Percentiles rank a stretch among this genome's conserved stretches.
phyloP scores from a whole-genome alignment of 2,329 filamentous ascomycete species.

The Microdochium bolleyi region DNA sequence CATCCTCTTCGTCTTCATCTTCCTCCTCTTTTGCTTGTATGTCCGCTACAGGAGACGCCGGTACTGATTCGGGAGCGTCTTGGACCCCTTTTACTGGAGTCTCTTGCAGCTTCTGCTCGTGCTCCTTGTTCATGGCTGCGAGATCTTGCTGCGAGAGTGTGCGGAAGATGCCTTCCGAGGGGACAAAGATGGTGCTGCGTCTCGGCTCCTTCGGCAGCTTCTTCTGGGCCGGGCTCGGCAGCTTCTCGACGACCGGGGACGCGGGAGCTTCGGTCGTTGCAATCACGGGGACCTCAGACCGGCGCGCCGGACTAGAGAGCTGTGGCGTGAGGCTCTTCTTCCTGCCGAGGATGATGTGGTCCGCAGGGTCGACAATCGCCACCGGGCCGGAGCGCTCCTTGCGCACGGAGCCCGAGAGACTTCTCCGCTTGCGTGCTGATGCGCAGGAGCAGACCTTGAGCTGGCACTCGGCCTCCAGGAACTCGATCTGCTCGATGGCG shows the following conservation, averaged over 20 bases:
- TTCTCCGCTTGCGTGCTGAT: conserved; percentile 23
- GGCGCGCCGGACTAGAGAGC: neutral
- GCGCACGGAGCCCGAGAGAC: conserved; percentile 20
- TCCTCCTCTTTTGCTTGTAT: conserved; percentile 3
- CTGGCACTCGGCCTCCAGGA: conserved; percentile 66
- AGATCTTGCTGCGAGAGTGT: conserved; percentile 48
- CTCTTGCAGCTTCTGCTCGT: neutral
- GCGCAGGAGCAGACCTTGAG: conserved; percentile 59
- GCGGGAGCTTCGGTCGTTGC: conserved; percentile 1
- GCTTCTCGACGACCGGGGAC: conserved; percentile 23
- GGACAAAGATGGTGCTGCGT: conserved; percentile 49
- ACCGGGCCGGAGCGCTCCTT: conserved; percentile 25
- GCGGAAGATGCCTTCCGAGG: conserved; percentile 55
- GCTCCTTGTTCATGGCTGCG: conserved; percentile 27
- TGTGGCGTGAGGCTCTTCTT: conserved; percentile 6
- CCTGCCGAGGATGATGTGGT: conserved; percentile 33
- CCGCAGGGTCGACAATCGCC: conserved; percentile 30
- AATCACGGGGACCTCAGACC: neutral
- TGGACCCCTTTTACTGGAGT: conserved; percentile 9
- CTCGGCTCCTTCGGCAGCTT: conserved; percentile 31
- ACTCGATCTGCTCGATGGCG: conserved; percentile 66
- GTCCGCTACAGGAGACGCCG: conserved; percentile 14
- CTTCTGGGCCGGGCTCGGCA: conserved; percentile 15
- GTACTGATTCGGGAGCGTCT: conserved; percentile 14
- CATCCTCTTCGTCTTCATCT: conserved; percentile 17